A percentile compares a stretch with the other conserved stretches of the same genome.
These are phyloP conservation scores for Polychytrium aggregatum DNA, from an alignment of 192 early-diverging fungal species.

Conservation along the genomic window DNA sequence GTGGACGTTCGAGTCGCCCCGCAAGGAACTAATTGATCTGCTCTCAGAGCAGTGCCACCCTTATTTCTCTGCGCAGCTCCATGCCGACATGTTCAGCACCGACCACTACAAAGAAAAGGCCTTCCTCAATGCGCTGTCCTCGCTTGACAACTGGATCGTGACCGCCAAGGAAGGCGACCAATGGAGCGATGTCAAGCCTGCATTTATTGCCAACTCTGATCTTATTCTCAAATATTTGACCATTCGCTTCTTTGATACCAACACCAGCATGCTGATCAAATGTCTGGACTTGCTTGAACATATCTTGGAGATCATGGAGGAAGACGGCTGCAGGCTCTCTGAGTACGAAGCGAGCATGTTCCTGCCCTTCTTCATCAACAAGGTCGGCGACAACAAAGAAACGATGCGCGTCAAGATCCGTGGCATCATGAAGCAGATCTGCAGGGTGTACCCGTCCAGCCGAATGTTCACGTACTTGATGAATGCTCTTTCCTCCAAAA, in stretches of 20 bases:
- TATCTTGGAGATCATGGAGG: constrained; percentile 51
- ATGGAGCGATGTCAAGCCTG: constrained; percentile 45
- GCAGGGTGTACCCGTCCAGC: constrained; percentile 66
- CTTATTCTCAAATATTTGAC: constrained; percentile 79
- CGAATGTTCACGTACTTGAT: constrained; percentile 65
- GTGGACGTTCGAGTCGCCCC: constrained; percentile 58
- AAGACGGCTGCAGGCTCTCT: constrained; percentile 45
- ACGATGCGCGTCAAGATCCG: constrained; percentile 61
- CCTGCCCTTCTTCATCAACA: constrained; percentile 59
- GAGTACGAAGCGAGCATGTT: constrained; percentile 77
- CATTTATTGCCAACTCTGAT: constrained; percentile 64
- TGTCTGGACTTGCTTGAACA: constrained; percentile 73
- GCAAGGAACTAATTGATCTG: constrained; percentile 48
- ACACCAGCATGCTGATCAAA: constrained; percentile 76
- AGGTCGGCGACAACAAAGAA: constrained; percentile 81
- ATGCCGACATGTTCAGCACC: constrained; percentile 55
- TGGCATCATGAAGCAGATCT: constrained; percentile 55
- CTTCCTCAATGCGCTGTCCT: constrained; percentile 49
- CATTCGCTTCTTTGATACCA: constrained; percentile 85
- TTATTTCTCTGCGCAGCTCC: constrained; percentile 48
- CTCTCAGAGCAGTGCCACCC: constrained; percentile 49
- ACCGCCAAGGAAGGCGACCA: constrained; percentile 19
- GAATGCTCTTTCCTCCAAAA: constrained; percentile 64
- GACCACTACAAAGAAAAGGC: constrained; percentile 86
- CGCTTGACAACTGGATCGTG: constrained; percentile 47